Evolutionary conservation across 495 filamentous ascomycete genomes (phyloP), one percentile per base, ranked within the genome.

Genomic region (Talaromyces thailandensis): DNA sequence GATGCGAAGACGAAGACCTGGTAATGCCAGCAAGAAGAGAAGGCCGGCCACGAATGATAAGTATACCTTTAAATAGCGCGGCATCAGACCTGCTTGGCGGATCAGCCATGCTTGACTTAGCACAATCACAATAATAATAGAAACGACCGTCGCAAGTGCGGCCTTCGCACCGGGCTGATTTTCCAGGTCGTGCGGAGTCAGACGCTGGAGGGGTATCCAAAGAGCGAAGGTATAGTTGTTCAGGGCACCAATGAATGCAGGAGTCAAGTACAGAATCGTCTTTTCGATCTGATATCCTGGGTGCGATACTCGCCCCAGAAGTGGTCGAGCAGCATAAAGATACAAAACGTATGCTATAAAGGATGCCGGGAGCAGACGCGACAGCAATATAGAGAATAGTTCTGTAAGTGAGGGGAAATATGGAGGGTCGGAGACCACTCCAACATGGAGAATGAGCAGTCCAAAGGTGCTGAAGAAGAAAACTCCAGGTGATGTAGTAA

Each of bases 1-100:
- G 62, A 98, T 92, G 11, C 94, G 83, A 56, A 98, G 82, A 55
- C 83, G 88, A n/a, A 96, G 85, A n/a, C 83, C 83, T 0, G 94
- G 92, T 11, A 96, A 74, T 0, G 84, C 80, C 0, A 92, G 77
- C 48, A 90, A 80, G 61, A 91, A 73, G 52, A 90, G 58, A 4
- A 84, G 70, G 18, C 91, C 80, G 0, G 76, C 73, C 0, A 75
- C 67, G 57, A 87, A 79, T 28, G 89, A 78, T 9, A 82, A 64
- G 68, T 98, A 98, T 8, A 97, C 76, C 53, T 82, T 83, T 14
- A 95, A 76, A 67, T 89, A 92, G 16, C 74, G 76, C 1, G 87
- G 80, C 52, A 96, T 77, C 9, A 87, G 78, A 0, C 84, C 90
- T 55, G 90, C 88, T 60, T 86, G 82, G 23, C 87, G 88, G 68